phyloP scores from a whole-genome alignment of 2,329 filamentous ascomycete genomes.

The Cladobotryum mycophilum region DNA sequence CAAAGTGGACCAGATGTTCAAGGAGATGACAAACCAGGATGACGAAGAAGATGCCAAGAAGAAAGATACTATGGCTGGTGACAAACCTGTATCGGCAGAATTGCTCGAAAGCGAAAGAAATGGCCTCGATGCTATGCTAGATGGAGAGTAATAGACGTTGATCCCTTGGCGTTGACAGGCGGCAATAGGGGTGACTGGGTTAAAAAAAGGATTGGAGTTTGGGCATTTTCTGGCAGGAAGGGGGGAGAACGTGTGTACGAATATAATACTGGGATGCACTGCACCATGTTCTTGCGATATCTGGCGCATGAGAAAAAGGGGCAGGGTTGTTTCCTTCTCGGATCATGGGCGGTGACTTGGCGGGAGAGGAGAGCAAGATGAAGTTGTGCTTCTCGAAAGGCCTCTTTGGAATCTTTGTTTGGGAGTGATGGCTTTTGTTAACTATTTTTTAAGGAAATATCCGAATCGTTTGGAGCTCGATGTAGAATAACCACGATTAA shows the following conservation, averaged over 20 bases:
- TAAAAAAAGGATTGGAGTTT: slow-evolving; percentile 7
- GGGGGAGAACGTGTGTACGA: slow-evolving; percentile 1
- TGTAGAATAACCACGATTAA: too few relatives aligned
- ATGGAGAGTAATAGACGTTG: slow-evolving; percentile 30
- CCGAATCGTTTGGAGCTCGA: too few relatives aligned
- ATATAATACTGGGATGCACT: slow-evolving; percentile 9
- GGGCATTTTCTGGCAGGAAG: not conserved
- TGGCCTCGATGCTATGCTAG: slow-evolving; percentile 40
- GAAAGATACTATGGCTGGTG: slow-evolving; percentile 22
- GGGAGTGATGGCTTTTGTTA: too few relatives aligned
- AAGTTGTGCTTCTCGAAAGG: not conserved
- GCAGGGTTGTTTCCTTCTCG: not conserved
- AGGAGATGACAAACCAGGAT: slow-evolving; percentile 48
- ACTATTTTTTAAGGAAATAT: too few relatives aligned
- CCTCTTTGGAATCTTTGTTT: not conserved
- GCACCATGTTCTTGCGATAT: slow-evolving; percentile 3
- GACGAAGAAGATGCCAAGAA: slow-evolving; percentile 40
- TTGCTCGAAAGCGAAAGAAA: slow-evolving; percentile 41
- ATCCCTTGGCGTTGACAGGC: not conserved
- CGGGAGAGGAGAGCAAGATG: not conserved
- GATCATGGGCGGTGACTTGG: not conserved
- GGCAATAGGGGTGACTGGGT: not conserved
- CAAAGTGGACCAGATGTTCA: slow-evolving; percentile 50
- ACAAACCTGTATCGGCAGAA: slow-evolving; percentile 34
- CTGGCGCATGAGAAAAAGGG: slow-evolving; percentile 7